Conservation (phyloP, 331 rosid genomes). For the Dryas integrifolia region DNA sequence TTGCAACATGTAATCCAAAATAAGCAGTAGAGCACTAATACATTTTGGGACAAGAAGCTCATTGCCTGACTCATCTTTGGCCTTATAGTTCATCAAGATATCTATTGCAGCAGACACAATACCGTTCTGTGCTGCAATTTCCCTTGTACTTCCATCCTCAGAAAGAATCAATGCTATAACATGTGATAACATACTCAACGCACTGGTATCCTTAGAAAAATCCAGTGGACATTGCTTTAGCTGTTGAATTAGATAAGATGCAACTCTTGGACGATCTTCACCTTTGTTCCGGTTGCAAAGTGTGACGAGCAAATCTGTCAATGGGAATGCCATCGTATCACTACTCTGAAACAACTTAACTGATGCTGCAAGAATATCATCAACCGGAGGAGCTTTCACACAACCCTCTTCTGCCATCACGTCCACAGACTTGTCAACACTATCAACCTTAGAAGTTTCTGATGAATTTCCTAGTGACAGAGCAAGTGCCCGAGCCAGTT, state of each 20-base stretch:
- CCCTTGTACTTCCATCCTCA: slow-evolving; percentile 84
- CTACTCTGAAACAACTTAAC: slow-evolving; percentile 80
- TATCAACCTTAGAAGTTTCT: slow-evolving; percentile 76
- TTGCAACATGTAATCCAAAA: slow-evolving; percentile 91
- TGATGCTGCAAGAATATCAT: slow-evolving; percentile 76
- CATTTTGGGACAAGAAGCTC: slow-evolving; percentile 69
- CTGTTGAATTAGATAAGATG: slow-evolving; percentile 88
- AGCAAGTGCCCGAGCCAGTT: slow-evolving; percentile 94
- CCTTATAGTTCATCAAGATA: slow-evolving; percentile 67
- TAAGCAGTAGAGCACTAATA: slow-evolving; percentile 79
- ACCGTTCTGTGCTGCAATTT: slow-evolving; percentile 80
- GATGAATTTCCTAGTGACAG: slow-evolving; percentile 88
- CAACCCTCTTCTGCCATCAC: slow-evolving; percentile 71
- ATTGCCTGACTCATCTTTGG: slow-evolving; percentile 58
- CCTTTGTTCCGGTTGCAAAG: slow-evolving; percentile 90
- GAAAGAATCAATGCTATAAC: slow-evolving; percentile 77
- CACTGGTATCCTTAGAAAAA: slow-evolving; percentile 65
- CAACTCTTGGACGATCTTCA: slow-evolving; percentile 78
- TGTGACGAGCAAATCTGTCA: slow-evolving; percentile 86
- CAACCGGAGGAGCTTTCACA: slow-evolving; percentile 80
- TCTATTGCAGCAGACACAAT: slow-evolving; percentile 57
- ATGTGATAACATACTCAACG: slow-evolving; percentile 77
- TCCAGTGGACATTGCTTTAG: slow-evolving; percentile 80
- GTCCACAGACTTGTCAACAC: slow-evolving; percentile 70
- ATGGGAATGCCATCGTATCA: slow-evolving; percentile 82